These are phyloP conservation scores for Boletus pseudopeckii DNA, from an alignment of 768 basidiomycete genomes.

Conservation along the genomic window DNA sequence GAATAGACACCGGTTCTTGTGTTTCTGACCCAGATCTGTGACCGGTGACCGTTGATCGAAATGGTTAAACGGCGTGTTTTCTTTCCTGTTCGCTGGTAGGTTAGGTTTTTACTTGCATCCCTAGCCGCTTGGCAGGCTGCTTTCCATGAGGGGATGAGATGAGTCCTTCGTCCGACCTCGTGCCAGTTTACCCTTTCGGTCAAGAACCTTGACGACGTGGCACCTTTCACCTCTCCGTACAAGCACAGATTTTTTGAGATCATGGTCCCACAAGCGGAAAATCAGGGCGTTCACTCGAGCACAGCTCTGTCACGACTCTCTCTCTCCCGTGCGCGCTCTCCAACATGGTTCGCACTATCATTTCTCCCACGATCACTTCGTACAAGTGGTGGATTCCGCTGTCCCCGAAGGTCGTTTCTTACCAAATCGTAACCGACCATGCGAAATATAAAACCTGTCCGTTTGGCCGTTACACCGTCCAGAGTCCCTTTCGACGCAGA, in stretches of 20 bases:
- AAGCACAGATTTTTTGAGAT: conserved; percentile 20
- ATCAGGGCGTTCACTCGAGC: conserved; percentile 25
- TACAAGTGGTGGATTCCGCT: conserved; percentile 25
- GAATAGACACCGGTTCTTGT: conserved; percentile 3
- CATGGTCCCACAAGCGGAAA: conserved; percentile 21
- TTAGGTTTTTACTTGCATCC: conserved; percentile 19
- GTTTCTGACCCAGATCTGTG: conserved; percentile 14
- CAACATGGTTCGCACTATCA: conserved; percentile 11
- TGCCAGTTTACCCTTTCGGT: conserved; percentile 29
- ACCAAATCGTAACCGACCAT: conserved; percentile 27
- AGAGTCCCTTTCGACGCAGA: not conserved
- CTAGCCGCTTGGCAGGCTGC: conserved; percentile 14
- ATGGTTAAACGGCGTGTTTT: conserved; percentile 12
- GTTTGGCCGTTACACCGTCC: not conserved
- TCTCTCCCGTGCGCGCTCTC: not conserved
- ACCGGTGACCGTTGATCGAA: conserved; percentile 11
- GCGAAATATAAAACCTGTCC: conserved; percentile 29
- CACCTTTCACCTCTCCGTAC: conserved; percentile 12
- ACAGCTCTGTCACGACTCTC: conserved; percentile 20
- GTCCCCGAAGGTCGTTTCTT: conserved; percentile 28
- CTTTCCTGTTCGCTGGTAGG: conserved; percentile 9
- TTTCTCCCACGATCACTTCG: conserved; percentile 36
- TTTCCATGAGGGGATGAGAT: conserved; percentile 30
- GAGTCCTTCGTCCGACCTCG: conserved; percentile 28
- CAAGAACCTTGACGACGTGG: conserved; percentile 27